phyloP scores from a whole-genome alignment of 441 rosid species.

The Manihot esculenta region DNA sequence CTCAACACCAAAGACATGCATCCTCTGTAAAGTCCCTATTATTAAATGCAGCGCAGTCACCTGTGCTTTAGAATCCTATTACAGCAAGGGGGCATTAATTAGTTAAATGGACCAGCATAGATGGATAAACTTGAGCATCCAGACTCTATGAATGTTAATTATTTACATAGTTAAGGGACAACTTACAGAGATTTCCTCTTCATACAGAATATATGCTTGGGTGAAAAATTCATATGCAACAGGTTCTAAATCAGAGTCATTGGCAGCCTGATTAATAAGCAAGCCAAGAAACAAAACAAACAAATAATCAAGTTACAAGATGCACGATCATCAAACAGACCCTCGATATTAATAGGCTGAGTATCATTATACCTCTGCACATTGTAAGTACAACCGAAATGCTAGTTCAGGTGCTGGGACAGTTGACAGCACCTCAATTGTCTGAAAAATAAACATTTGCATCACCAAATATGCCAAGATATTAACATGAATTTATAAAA shows the following conservation, averaged over 20 bases:
- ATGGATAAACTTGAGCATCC: neutral
- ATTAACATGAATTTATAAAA: neutral
- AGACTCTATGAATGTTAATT: neutral
- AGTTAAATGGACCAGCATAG: conserved; percentile 13
- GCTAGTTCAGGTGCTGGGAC: conserved; percentile 93
- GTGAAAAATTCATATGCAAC: conserved; percentile 98
- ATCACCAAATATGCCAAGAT: conserved; percentile 4
- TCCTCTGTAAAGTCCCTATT: conserved; percentile 95
- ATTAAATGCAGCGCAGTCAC: conserved; percentile 88
- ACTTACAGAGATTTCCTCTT: conserved; percentile 96
- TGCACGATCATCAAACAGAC: conserved; percentile 12
- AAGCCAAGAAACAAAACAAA: conserved; percentile 10
- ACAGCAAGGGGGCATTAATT: conserved; percentile 21
- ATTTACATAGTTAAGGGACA: neutral
- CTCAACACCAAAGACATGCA: conserved; percentile 97
- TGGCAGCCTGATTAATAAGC: conserved; percentile 76
- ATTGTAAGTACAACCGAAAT: conserved; percentile 77
- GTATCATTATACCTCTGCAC: conserved; percentile 78
- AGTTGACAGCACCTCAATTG: conserved; percentile 72
- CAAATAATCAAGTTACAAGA: conserved; percentile 17
- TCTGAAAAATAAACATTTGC: conserved; percentile 41
- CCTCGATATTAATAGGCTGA: conserved; percentile 2
- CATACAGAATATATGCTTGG: conserved; percentile 92
- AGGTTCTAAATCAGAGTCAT: conserved; percentile 91
- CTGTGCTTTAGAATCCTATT: conserved; percentile 92